Percentiles rank a stretch among this genome's conserved stretches.
phyloP scores from a whole-genome alignment of 805 yeast species.

The Candida saitoana region DNA sequence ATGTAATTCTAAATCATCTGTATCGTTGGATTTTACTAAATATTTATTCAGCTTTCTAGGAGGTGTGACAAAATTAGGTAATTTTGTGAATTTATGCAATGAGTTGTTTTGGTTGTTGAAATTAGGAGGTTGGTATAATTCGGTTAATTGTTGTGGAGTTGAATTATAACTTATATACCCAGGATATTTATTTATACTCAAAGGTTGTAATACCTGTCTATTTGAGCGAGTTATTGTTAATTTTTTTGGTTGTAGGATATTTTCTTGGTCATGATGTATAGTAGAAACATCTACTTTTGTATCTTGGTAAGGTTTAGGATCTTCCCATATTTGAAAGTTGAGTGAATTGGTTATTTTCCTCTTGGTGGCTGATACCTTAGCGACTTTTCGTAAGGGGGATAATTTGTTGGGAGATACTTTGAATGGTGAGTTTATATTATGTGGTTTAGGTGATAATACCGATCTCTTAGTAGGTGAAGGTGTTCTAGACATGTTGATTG shows the following conservation, averaged over 20 bases:
- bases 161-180: constrained; percentile 20
- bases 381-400: constrained; percentile 4
- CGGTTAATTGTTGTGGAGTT: constrained; percentile 17
- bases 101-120: constrained; percentile 25
- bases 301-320: constrained; percentile 3
- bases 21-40: constrained; percentile 8
- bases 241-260: constrained; percentile 33
- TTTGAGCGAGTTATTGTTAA: neutral
- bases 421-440: constrained; percentile 9
- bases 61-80: constrained; percentile 35
- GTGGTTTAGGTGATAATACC: constrained; percentile 11
- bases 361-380: constrained; percentile 4
- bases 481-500: constrained; percentile 2
- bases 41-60: constrained; percentile 18
- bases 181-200: constrained; percentile 26
- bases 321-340: constrained; percentile 12
- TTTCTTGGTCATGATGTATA: constrained; percentile 36
- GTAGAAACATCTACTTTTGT: neutral
- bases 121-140: constrained; percentile 29
- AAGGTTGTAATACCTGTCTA: constrained; percentile 26
- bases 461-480: constrained; percentile 11
- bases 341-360: constrained; percentile 1
- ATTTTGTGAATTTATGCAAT: constrained; percentile 25
- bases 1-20: constrained; percentile 11
- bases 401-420: neutral